Base-by-base conservation (phyloP, 306 rosid genomes). In the Canavalia gladiata region DNA sequence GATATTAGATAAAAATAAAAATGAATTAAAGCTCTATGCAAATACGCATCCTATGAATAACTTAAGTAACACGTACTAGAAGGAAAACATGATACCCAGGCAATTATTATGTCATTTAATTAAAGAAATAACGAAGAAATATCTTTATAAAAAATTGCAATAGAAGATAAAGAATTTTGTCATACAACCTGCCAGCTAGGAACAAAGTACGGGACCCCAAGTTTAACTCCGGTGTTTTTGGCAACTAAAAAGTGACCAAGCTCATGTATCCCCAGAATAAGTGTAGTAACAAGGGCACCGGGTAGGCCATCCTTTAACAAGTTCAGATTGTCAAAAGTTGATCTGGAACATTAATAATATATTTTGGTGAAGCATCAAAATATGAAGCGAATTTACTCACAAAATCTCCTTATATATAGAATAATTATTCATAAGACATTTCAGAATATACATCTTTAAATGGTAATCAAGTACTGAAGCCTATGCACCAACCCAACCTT, bases 121-220 rank as follows among this genome's bases (percentile, higher is more conserved):
- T 37, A 56, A 77, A 65, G 29, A 82, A 47, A 73, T 3, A 58
- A 33, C 7, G 77, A 72, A 34, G 78, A 76, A 47, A 54, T 29
- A 59, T 50, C 55, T 33, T 41, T 6, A 52, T 35, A 31, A 29
- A 71, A 81, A 68, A 64, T 60, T 5, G 54, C 59, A 77, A 62
- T 55, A 13, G 13, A 57, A 57, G 79, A 83, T 35, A 43, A 67
- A 68, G 78, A 70, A 28, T 67, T 69, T 35, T 72, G 30, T 84
- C 81, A 68, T 31, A 65, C 74, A 84, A 96, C 99, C 98, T 96
- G 99, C 99, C 99, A 96, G 85, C 99, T 96, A 67, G 99, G 99
- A 77, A 96, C 92, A 71, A 96, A 90, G 89, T 74, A 93, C 18
- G 99, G 98, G 80, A 96, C 89, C 78, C 97, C 98, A 83, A 96